A percentile compares a stretch with the other conserved stretches of the same genome.
These are phyloP conservation scores for Plenodomus tracheiphilus DNA, from an alignment of 2,329 filamentous ascomycete species.

Conservation along the genomic window DNA sequence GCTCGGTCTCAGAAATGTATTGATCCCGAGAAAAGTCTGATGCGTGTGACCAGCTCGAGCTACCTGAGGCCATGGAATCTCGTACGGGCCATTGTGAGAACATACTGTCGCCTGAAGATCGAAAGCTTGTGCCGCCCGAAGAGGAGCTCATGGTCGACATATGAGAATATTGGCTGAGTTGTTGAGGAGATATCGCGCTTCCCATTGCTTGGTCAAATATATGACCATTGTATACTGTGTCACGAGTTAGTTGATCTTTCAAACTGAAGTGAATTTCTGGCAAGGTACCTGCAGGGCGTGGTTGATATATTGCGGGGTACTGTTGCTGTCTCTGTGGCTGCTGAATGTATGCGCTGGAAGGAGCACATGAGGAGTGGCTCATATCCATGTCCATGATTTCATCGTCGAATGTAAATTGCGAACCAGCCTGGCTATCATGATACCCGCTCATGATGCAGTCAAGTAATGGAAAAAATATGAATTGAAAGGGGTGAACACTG, in stretches of 20 bases:
- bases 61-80: slow-evolving; percentile 27
- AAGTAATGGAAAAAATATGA: not conserved
- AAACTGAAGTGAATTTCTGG: not conserved
- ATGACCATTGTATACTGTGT: slow-evolving; percentile 13
- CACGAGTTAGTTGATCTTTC: slow-evolving; percentile 1
- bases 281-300: slow-evolving; percentile 2
- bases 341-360: slow-evolving; percentile 3
- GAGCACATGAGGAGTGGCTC: slow-evolving; percentile 6
- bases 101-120: slow-evolving; percentile 19
- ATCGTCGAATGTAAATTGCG: slow-evolving; percentile 8
- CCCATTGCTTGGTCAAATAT: slow-evolving; percentile 9
- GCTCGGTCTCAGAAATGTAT: slow-evolving; percentile 16
- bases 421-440: slow-evolving; percentile 11
- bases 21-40: slow-evolving; percentile 16
- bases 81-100: slow-evolving; percentile 22
- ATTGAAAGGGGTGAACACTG: not conserved
- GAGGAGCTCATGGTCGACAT: slow-evolving; percentile 25
- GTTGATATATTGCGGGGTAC: not conserved
- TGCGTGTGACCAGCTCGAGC: slow-evolving; percentile 23
- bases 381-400: slow-evolving; percentile 5
- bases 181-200: slow-evolving; percentile 2
- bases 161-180: slow-evolving; percentile 13
- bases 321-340: slow-evolving; percentile 9
- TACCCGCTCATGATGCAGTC: slow-evolving; percentile 13
- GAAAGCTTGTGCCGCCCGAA: slow-evolving; percentile 16